Evolutionary conservation across 2,329 filamentous ascomycete species (phyloP).

Genomic region (Sarocladium oryzae): DNA sequence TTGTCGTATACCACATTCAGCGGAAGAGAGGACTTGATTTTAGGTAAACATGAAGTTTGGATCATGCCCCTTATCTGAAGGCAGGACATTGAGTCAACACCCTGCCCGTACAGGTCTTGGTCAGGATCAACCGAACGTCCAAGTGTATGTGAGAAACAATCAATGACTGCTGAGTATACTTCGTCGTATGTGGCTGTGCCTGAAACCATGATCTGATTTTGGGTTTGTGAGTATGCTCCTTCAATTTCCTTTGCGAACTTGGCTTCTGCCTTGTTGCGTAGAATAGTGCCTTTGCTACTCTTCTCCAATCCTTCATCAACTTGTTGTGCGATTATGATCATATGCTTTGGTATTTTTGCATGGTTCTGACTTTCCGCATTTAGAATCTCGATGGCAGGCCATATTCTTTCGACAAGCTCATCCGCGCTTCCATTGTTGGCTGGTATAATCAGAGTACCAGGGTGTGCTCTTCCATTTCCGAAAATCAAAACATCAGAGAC

Average conservation of each 20-base stretch:
- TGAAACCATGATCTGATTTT: neutral
- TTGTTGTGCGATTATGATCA: constrained; percentile 40
- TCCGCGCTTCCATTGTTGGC: constrained; percentile 19
- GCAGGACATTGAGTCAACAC: constrained; percentile 54
- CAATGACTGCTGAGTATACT: constrained; percentile 24
- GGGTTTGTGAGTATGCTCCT: constrained; percentile 31
- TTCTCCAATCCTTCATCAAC: constrained; percentile 37
- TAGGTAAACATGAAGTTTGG: constrained; percentile 17
- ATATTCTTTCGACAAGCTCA: constrained; percentile 34
- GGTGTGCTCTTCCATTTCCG: constrained; percentile 48
- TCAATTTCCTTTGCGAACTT: constrained; percentile 41
- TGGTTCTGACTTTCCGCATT: constrained; percentile 45
- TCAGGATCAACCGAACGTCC: constrained; percentile 24
- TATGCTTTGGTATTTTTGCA: constrained; percentile 40
- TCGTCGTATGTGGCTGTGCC: constrained; percentile 25
- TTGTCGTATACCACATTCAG: constrained; percentile 55
- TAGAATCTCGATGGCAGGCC: constrained; percentile 35
- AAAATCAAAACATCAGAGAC: constrained; percentile 55
- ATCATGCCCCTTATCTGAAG: constrained; percentile 41
- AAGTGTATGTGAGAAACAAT: constrained; percentile 25
- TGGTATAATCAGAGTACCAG: constrained; percentile 50
- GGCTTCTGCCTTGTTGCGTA: constrained; percentile 45
- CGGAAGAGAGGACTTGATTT: constrained; percentile 29
- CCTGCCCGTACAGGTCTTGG: constrained; percentile 49
- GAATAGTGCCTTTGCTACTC: constrained; percentile 56